These are phyloP conservation scores for Sungouiozyma intestinalis DNA, from an alignment of 805 yeast species.

Conservation along the genomic window DNA sequence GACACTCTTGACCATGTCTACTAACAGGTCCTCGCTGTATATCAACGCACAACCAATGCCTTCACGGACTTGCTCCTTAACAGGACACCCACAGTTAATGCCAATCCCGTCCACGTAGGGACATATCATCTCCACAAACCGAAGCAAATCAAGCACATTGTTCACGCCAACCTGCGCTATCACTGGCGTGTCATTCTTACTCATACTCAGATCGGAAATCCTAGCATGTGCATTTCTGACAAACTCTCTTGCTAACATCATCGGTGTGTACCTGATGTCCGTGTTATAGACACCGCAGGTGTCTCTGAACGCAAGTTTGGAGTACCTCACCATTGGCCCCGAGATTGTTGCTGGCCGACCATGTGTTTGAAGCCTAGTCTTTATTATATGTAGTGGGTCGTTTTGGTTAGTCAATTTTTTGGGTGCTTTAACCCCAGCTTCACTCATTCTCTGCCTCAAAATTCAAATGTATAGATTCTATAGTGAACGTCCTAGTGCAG, in stretches of 20 bases:
- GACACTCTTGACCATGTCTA: constrained; percentile 75
- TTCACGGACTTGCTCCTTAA: constrained; percentile 85
- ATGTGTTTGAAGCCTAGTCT: constrained; percentile 33
- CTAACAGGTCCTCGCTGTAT: constrained; percentile 69
- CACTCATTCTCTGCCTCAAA: not conserved
- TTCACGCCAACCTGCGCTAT: constrained; percentile 88
- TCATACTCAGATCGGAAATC: constrained; percentile 75
- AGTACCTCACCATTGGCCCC: constrained; percentile 97
- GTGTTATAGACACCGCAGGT: constrained; percentile 60
- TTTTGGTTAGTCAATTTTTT: constrained; percentile 33
- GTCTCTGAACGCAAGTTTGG: constrained; percentile 85
- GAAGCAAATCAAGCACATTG: constrained; percentile 66
- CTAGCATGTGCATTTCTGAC: constrained; percentile 78
- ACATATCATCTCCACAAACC: constrained; percentile 80
- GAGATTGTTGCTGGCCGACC: constrained; percentile 53
- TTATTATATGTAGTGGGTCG: constrained; percentile 44
- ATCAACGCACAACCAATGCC: constrained; percentile 97
- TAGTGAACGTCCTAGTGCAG: too few species aligned
- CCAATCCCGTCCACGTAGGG: constrained; percentile 93
- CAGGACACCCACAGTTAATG: constrained; percentile 95
- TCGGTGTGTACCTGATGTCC: constrained; percentile 87
- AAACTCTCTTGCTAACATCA: constrained; percentile 93
- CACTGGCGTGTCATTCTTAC: constrained; percentile 54
- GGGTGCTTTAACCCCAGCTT: not conserved
- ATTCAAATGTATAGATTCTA: too few species aligned